Evolutionary conservation across 805 yeast species (phyloP), one percentile per base, ranked within the genome.

Genomic region (Starmerella roubikii): DNA sequence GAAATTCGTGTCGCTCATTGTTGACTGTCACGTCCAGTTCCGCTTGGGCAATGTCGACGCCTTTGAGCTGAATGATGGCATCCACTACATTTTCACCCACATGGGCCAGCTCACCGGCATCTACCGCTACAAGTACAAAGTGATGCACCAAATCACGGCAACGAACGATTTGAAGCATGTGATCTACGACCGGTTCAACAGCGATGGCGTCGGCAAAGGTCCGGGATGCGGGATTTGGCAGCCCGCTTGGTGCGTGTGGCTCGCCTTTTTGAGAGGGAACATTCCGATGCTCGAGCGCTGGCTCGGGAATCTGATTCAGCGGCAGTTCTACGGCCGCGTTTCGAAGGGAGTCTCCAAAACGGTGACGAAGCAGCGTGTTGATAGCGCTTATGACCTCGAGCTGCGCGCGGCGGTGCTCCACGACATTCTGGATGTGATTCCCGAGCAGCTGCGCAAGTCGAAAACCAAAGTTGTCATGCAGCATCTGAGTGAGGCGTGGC

Each of bases 151-250:
- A 58, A 86, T 91, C 30, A 71, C 96, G 36, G 86, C 93, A 2
- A 85, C 96, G 57, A 91, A 91, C 56, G 98, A 91, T 59, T 62
- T 91, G 52, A 91, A 91, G 59, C 98, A 91, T 56, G 76, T 88
- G 6, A 78, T 91, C 1, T 91, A 91, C 54, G 69, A 82, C 47
- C 67, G 78, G 45, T 91, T 91, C 62, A 91, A 91, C 54, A 66
- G 68, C 27, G 65, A 72, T n/a, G 52, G 47, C 13, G 80, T 91
- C 20, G 96, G 96, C 0, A 91, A 88, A 54, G 98, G 98, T 2
- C 97, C 98, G 1, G 98, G 98, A 0, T 82, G 94, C 63, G 99
- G 99, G 1, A 81, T 91, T 57, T 91, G 99, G 99, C 97, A 91
- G 54, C 98, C 98, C 0, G 82, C 95, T 1, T 91, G 97, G 98